Conservation (phyloP, 352 stramenopile genomes). For the Pythium brassicae region DNA sequence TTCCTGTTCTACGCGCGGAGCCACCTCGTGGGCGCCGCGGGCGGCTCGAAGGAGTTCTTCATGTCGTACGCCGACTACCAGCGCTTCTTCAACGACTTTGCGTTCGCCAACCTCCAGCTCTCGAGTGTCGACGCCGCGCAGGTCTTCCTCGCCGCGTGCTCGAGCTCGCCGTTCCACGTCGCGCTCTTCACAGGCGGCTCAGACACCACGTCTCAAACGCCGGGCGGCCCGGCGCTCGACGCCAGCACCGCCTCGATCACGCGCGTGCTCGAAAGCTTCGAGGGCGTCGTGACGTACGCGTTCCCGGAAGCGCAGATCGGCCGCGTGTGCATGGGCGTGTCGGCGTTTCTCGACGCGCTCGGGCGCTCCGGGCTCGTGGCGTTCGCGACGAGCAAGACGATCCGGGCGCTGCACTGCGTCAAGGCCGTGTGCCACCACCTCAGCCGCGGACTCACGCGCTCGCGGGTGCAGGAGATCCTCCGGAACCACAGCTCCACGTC, state of each 20-base stretch:
- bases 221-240: neutral
- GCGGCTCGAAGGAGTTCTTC: constrained; percentile 54
- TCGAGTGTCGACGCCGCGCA: constrained; percentile 68
- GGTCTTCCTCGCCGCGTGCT: constrained; percentile 64
- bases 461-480: constrained; percentile 59
- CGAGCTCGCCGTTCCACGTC: constrained; percentile 43
- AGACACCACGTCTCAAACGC: constrained; percentile 1
- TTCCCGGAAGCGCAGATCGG: constrained; percentile 47
- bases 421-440: constrained; percentile 78
- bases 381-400: constrained; percentile 25
- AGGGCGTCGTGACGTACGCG: constrained; percentile 43
- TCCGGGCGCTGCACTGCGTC: constrained; percentile 58
- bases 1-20: constrained; percentile 77
- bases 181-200: constrained; percentile 14
- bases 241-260: constrained; percentile 26
- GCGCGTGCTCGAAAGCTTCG: constrained; percentile 33
- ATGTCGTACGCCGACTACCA: constrained; percentile 71
- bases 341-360: constrained; percentile 61
- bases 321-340: constrained; percentile 62
- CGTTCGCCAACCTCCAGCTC: constrained; percentile 59
- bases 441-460: constrained; percentile 57
- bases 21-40: constrained; percentile 28
- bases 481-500: constrained; percentile 61
- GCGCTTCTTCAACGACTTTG: constrained; percentile 74
- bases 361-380: constrained; percentile 49